Evolutionary conservation across 2,329 filamentous ascomycete species (phyloP).

Genomic region (Trichoderma asperellum): DNA sequence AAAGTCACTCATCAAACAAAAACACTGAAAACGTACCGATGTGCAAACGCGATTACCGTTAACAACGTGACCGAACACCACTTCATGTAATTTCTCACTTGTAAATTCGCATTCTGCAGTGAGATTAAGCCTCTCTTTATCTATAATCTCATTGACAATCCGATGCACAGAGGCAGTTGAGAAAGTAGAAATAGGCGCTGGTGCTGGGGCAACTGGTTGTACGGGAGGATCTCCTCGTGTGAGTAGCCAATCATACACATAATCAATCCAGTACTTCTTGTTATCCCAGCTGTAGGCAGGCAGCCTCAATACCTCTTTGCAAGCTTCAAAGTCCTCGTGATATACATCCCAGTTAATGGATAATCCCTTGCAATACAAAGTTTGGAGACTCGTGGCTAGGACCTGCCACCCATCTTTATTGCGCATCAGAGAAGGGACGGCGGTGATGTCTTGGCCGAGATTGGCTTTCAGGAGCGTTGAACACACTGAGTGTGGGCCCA

Average conservation of each 20-base stretch:
- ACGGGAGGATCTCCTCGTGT: conserved; percentile 48
- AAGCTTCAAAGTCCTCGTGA: conserved; percentile 52
- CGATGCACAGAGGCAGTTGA: conserved; percentile 19
- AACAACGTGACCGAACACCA: conserved; percentile 68
- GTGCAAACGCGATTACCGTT: conserved; percentile 70
- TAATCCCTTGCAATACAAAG: conserved; percentile 54
- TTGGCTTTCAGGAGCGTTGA: conserved; percentile 10
- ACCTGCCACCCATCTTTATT: conserved; percentile 24
- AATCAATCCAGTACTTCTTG: conserved; percentile 71
- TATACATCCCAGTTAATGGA: conserved; percentile 72
- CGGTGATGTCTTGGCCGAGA: conserved; percentile 1
- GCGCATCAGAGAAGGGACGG: conserved; percentile 12
- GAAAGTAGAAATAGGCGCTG: conserved; percentile 39
- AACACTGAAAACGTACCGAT: conserved; percentile 43
- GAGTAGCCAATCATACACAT: conserved; percentile 71
- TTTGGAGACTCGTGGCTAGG: conserved; percentile 2
- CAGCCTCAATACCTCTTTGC: conserved; percentile 56
- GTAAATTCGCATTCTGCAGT: conserved; percentile 69
- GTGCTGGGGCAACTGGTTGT: conserved; percentile 53
- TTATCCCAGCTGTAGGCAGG: conserved; percentile 74
- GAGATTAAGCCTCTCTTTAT: conserved; percentile 49
- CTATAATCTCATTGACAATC: neutral
- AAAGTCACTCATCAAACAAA: conserved; percentile 33
- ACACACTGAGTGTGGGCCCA: conserved; percentile 18
- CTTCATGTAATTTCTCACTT: conserved; percentile 62